Evolutionary conservation across 495 filamentous ascomycete genomes (phyloP), one percentile per base, ranked within the genome.

Genomic region (Podospora sp.): DNA sequence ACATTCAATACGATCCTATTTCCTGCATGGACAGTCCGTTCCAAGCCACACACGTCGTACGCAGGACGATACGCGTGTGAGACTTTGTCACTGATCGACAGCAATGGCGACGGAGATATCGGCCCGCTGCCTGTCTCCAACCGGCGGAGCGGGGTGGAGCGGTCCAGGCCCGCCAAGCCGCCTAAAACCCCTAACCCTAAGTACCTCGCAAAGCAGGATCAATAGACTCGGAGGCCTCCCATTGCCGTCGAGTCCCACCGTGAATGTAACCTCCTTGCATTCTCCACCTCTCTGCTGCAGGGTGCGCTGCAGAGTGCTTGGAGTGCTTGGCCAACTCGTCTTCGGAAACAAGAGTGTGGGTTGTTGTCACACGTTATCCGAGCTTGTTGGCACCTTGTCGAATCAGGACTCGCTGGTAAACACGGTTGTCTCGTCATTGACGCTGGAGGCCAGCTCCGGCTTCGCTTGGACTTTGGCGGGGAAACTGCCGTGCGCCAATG

Each of bases 161-260:
- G 29, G 29, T 33, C 40, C 40, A 12, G 16, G 40, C 40, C 11
- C 16, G 40, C 40, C 40, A 46, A 46, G 40, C 40, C 14, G 40
- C 40, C 40, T 46, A 46, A 46, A n/a, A 46, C 40, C 40, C 40
- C 40, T 46, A 46, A 46, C 40, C 40, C 40, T 46, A 46, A 6
- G 4, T 46, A 46, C 12, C 5, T 11, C 4, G 40, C 6, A 57
- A 14, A 7, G n/a, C 26, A 21, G 53, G 53, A 57, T 57, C 53
- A 27, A 57, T 57, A 57, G 22, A 46, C 12, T 27, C 9, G 22
- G 53, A 57, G 36, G 59, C 36, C 33, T 61, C 57, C 57, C 57
- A 14, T 6, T 46, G 5, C 33, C 33, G 33, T 46, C 16, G 12
- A 46, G 40, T 46, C 40, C 40, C 40, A 46, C 40, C 16, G 40